Conservation (phyloP, 148 eudicot species). For the Tetragonia tetragonoides region DNA sequence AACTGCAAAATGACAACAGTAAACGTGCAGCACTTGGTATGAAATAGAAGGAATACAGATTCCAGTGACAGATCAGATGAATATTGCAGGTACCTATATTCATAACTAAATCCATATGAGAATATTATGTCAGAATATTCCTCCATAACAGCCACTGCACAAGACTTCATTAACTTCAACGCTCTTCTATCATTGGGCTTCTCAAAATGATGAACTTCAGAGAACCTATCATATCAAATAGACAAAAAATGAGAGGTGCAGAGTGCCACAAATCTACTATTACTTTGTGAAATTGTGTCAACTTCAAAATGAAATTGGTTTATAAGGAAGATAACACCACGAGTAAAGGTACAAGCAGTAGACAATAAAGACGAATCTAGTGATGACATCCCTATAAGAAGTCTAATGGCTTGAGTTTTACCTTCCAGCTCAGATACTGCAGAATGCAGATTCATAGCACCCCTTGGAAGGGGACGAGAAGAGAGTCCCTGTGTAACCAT, state of each 20-base stretch:
- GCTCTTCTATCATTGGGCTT: slow-evolving; percentile 75
- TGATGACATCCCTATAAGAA: neutral
- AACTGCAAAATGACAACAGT: slow-evolving; percentile 51
- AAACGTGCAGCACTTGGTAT: neutral
- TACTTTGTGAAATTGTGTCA: neutral
- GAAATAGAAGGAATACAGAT: slow-evolving; percentile 5
- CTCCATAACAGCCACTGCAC: slow-evolving; percentile 62
- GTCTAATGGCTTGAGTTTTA: neutral
- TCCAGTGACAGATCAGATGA: neutral
- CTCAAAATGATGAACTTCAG: slow-evolving; percentile 66
- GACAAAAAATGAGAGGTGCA: neutral
- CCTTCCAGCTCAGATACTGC: neutral
- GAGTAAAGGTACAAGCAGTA: neutral
- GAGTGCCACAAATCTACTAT: neutral
- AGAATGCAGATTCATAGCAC: neutral
- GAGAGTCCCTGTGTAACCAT: neutral
- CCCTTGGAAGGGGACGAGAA: neutral
- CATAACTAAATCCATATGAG: slow-evolving; percentile 79
- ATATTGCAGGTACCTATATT: slow-evolving; percentile 50
- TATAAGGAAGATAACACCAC: neutral
- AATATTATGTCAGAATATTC: slow-evolving; percentile 70
- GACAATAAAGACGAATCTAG: neutral
- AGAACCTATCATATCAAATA: slow-evolving; percentile 43
- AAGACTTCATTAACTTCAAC: slow-evolving; percentile 76
- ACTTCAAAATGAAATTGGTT: neutral